Percentiles rank a stretch among this genome's conserved stretches.
Conservation (phyloP, 306 rosid genomes). For the Erythrophleum fordii region DNA sequence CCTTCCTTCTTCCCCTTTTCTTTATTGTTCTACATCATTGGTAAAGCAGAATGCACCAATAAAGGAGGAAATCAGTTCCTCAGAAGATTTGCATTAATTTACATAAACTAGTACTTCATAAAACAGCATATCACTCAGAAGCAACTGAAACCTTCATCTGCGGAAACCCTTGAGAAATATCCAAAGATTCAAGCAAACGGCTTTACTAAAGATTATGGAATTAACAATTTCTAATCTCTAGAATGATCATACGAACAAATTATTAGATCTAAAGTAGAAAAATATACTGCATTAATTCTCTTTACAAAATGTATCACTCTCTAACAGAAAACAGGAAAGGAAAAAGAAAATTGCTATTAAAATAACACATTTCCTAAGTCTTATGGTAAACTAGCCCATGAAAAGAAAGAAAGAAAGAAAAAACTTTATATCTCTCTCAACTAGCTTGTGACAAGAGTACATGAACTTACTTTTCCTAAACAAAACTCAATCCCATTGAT, state of each 20-base stretch:
- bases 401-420: constrained; percentile 10
- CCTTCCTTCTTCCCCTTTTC: no score
- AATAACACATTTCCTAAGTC: not conserved
- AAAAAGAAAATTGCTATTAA: no score
- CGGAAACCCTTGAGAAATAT: not conserved
- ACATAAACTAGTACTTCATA: not conserved
- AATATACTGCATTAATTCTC: not conserved
- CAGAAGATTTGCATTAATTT: constrained; percentile 1
- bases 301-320: not conserved
- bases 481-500: no score
- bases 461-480: no score
- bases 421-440: no score
- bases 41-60: constrained; percentile 14
- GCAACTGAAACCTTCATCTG: not conserved
- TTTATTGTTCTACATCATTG: no score
- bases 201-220: not conserved
- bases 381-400: not conserved
- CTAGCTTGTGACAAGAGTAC: no score
- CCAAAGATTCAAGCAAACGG: not conserved
- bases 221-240: no score
- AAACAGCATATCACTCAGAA: not conserved
- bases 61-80: not conserved
- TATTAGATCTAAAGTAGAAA: constrained; percentile 1
- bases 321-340: not conserved
- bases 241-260: not conserved